Conservation (phyloP, 1,284 basidiomycete species). For the Irpex sp. region DNA sequence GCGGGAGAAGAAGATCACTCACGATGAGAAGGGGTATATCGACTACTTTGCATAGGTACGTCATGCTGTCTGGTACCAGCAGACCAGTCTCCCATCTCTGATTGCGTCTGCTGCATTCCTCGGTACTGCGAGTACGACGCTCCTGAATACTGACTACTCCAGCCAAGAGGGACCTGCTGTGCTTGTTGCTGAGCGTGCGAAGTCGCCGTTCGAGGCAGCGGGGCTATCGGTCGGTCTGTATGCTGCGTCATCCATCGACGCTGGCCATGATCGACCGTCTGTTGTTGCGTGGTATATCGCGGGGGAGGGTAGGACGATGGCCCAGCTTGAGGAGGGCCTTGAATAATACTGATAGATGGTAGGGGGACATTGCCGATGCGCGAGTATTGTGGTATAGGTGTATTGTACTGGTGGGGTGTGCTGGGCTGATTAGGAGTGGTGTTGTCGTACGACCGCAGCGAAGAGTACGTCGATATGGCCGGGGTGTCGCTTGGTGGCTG, state of each 20-base stretch:
- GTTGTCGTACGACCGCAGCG: neutral
- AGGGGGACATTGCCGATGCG: neutral
- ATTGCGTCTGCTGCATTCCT: neutral
- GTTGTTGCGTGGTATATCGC: neutral
- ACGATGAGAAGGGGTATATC: neutral
- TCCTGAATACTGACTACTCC: neutral
- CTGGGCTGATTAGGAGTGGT: neutral
- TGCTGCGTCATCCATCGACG: neutral
- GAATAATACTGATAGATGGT: neutral
- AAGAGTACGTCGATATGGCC: neutral
- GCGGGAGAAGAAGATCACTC: neutral
- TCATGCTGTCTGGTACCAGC: neutral
- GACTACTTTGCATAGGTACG: neutral
- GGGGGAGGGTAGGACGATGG: neutral
- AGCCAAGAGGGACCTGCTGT: neutral
- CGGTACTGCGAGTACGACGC: neutral
- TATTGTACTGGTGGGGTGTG: neutral
- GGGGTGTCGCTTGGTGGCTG: neutral
- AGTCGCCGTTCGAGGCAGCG: neutral
- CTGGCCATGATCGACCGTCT: neutral
- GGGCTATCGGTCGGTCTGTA: neutral
- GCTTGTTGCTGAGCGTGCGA: neutral
- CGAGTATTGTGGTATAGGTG: neutral
- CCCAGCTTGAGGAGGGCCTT: neutral
- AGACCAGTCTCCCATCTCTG: neutral